Evolutionary conservation across 495 filamentous ascomycete species (phyloP).

Genomic region (Podospora conica): DNA sequence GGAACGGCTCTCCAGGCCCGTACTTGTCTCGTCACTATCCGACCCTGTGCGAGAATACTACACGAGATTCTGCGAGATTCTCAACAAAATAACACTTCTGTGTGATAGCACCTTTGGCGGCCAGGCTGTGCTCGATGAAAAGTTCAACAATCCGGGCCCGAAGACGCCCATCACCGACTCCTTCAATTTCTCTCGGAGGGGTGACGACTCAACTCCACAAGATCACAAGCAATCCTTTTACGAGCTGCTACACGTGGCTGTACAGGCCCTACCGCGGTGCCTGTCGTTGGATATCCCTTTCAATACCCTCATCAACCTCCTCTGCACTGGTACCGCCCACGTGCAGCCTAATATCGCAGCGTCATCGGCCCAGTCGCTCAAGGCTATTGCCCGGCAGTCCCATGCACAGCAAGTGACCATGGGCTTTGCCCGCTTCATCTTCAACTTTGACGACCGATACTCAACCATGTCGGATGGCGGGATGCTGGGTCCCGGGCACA

Average conservation of each 20-base stretch:
- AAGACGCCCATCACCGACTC: constrained; percentile 93
- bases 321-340: constrained; percentile 95
- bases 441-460: constrained; percentile 95
- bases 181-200: constrained; percentile 78
- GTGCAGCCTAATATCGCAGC: constrained; percentile 86
- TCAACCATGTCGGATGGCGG: constrained; percentile 97
- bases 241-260: constrained; percentile 89
- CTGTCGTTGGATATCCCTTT: constrained; percentile 86
- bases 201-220: constrained; percentile 64
- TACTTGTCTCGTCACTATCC: constrained; percentile 63
- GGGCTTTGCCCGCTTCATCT: constrained; percentile 93
- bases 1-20: constrained; percentile 64
- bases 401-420: constrained; percentile 96
- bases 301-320: constrained; percentile 87
- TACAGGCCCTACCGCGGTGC: constrained; percentile 90
- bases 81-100: constrained; percentile 90
- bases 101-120: constrained; percentile 97
- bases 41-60: constrained; percentile 80
- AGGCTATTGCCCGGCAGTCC: constrained; percentile 87
- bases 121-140: constrained; percentile 91
- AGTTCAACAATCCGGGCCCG: constrained; percentile 75
- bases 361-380: constrained; percentile 87
- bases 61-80: constrained; percentile 82
- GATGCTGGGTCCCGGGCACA: constrained; percentile 90
- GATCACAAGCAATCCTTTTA: constrained; percentile 95